Conservation (phyloP, 345 rosid genomes). For the Eutrema yunnanense region DNA sequence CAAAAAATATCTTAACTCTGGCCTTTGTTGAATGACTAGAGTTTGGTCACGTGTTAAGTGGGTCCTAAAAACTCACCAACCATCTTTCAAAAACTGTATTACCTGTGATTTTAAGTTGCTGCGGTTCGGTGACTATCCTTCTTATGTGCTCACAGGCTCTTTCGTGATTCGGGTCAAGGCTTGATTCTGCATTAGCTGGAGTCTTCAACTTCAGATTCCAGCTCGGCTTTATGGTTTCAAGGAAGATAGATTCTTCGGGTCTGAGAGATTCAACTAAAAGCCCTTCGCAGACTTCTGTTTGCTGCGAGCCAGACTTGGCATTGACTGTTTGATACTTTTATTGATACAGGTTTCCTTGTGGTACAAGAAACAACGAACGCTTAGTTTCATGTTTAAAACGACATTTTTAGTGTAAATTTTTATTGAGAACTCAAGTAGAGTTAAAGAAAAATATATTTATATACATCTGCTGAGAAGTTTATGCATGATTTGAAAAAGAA, state of each 20-base stretch:
- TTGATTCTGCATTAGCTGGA: slow-evolving; percentile 27
- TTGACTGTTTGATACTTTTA: not conserved
- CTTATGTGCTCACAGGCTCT: slow-evolving; percentile 47
- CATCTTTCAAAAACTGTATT: not conserved
- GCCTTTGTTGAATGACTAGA: not conserved
- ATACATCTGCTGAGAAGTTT: too few relatives aligned
- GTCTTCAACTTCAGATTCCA: not conserved
- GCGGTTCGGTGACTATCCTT: not conserved
- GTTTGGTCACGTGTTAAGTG: not conserved
- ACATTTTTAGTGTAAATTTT: not conserved
- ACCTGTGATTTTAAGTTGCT: not conserved
- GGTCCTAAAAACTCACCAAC: not conserved
- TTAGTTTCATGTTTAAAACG: not conserved
- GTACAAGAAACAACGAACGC: not conserved
- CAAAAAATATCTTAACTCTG: not conserved
- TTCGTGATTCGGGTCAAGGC: slow-evolving; percentile 85
- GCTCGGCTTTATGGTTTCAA: slow-evolving; percentile 1
- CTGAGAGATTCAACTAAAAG: slow-evolving; percentile 8
- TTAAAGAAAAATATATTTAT: too few relatives aligned
- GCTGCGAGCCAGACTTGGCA: not conserved
- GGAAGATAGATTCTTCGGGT: not conserved
- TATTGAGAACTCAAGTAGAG: too few relatives aligned
- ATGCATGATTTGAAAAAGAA: too few relatives aligned
- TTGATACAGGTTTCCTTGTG: not conserved
- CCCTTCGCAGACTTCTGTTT: not conserved